These are phyloP conservation scores for Sordariomycetes sp. DNA, from an alignment of 2,329 filamentous ascomycete species.

Conservation along the genomic window DNA sequence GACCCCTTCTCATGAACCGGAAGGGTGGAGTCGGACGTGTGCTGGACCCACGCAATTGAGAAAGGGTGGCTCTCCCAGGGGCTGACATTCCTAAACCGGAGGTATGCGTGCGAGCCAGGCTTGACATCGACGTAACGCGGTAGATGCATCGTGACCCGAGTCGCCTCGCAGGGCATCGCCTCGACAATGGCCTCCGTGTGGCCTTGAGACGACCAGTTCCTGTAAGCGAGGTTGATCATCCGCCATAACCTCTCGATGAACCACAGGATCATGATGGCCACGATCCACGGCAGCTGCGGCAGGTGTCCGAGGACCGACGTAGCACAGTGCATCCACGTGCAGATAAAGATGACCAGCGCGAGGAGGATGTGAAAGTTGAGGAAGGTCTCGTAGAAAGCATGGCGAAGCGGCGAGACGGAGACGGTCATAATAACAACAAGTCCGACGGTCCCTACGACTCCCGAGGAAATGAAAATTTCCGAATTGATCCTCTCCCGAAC, in stretches of 20 bases:
- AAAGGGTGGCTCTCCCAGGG: slow-evolving; percentile 70
- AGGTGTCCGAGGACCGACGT: slow-evolving; percentile 56
- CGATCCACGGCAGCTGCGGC: slow-evolving; percentile 63
- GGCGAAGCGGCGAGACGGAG: slow-evolving; percentile 70
- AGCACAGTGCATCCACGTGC: slow-evolving; percentile 70
- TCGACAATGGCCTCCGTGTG: slow-evolving; percentile 58
- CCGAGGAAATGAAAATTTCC: slow-evolving; percentile 56
- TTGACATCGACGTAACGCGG: slow-evolving; percentile 55
- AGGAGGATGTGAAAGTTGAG: slow-evolving; percentile 75
- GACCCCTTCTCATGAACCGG: slow-evolving; percentile 29
- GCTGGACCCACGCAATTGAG: slow-evolving; percentile 64
- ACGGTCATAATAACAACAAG: slow-evolving; percentile 58
- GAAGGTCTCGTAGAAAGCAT: slow-evolving; percentile 97
- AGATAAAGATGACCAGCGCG: slow-evolving; percentile 55
- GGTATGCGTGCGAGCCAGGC: slow-evolving; percentile 65
- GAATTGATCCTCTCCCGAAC: slow-evolving; percentile 41
- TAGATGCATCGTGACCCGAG: slow-evolving; percentile 59
- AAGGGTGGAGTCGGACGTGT: slow-evolving; percentile 30
- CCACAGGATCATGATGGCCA: slow-evolving; percentile 70
- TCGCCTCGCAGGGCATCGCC: slow-evolving; percentile 57
- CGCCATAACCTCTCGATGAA: slow-evolving; percentile 56
- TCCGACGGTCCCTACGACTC: slow-evolving; percentile 47
- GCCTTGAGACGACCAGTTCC: slow-evolving; percentile 50
- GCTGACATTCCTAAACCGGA: slow-evolving; percentile 57
- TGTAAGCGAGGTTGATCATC: slow-evolving; percentile 51